phyloP scores from a whole-genome alignment of 2,329 filamentous ascomycete species.

The Parasarocladium wereldwijsianum region DNA sequence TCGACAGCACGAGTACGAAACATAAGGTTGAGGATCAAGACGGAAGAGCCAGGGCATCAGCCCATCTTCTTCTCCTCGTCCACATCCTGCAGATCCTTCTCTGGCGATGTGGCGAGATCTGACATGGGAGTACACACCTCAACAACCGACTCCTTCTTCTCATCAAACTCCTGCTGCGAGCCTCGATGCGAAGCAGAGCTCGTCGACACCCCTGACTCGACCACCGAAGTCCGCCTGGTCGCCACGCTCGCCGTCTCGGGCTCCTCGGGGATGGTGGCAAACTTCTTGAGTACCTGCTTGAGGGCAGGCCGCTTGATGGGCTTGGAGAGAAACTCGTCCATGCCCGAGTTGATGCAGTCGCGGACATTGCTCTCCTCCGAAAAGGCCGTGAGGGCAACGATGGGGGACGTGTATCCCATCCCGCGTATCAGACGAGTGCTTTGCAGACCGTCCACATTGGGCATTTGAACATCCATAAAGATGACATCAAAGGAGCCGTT shows the following conservation, averaged over 20 bases:
- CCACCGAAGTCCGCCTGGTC: conserved; percentile 1
- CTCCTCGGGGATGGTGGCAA: conserved; percentile 68
- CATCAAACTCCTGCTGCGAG: conserved; percentile 2
- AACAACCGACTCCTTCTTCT: conserved; percentile 1
- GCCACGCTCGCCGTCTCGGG: conserved; percentile 9
- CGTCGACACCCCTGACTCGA: background rate
- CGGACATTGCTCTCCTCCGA: conserved; percentile 80
- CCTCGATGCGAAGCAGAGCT: conserved; percentile 1
- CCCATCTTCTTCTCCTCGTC: background rate
- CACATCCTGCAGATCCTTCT: too few relatives aligned
- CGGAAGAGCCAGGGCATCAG: background rate
- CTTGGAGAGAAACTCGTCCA: conserved; percentile 76
- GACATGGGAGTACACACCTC: conserved; percentile 4
- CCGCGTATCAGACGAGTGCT: conserved; percentile 73
- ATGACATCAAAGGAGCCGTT: conserved; percentile 69
- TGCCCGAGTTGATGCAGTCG: conserved; percentile 76
- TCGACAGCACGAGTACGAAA: too few relatives aligned
- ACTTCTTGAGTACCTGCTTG: conserved; percentile 75
- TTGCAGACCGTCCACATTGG: conserved; percentile 78
- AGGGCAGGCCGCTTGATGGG: conserved; percentile 70
- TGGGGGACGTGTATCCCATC: conserved; percentile 76
- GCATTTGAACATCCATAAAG: conserved; percentile 96
- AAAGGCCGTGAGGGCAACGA: conserved; percentile 83
- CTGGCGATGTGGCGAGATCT: conserved; percentile 1
- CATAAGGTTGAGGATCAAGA: too few relatives aligned